Evolutionary conservation across 495 filamentous ascomycete species (phyloP), one percentile per base, ranked within the genome.

Genomic region (Aspergillus heteromorphus): DNA sequence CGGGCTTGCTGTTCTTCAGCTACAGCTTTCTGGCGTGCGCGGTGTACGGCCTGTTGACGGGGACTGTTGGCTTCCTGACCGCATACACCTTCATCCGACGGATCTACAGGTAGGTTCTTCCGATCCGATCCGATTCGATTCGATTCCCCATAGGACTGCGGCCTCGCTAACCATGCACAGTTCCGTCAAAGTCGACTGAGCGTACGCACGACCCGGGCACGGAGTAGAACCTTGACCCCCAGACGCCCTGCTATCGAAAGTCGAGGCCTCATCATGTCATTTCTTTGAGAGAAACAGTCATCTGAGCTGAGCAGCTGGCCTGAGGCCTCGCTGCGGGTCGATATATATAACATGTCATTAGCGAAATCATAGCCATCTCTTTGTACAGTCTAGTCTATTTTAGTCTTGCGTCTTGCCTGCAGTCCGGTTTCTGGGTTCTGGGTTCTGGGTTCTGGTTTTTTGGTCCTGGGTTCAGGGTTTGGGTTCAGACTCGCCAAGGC

Each of bases 41-140:
- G 27, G 84, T 96, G 6, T 97, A 95, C 65, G 90, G 87, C 4
- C 68, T 97, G 51, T 70, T 95, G 36, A 89, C 84, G 13, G 91
- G 92, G 4, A 97, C 92, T 4, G 82, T 97, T 47, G 92, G 91
- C 10, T 95, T 95, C 64, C 69, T 97, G 71, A 85, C 87, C 14
- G 88, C 89, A 8, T 95, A 93, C 76, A 83, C 85, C 4, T 97
- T 96, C 76, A 84, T 97, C 34, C 78, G 91, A 65, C 82, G 88
- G 64, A 91, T 97, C 64, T 97, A 95, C 70, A 85, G 86, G 84
- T 89, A 68, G 72, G 84, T 75, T 20, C 25, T 40, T 48, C n/a
- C n/a, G n/a, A n/a, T n/a, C n/a, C n/a, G n/a, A n/a, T n/a, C n/a
- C n/a, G n/a, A n/a, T n/a, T n/a, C n/a, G n/a, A n/a, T n/a, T n/a